These are phyloP conservation scores for Debaryomyces psychrophilus DNA, from an alignment of 1,139 yeast genomes.

Conservation along the genomic window DNA sequence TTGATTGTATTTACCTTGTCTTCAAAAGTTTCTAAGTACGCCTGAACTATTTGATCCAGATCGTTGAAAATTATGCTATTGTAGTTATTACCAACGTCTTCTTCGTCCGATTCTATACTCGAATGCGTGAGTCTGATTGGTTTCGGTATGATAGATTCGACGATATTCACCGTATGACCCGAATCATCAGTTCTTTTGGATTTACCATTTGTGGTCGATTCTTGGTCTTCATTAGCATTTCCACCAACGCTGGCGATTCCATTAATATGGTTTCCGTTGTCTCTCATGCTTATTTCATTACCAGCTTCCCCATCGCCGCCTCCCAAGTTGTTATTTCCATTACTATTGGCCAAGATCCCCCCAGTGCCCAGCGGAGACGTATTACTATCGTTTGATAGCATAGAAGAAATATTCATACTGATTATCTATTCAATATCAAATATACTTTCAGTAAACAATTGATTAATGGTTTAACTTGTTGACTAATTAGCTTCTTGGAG, in stretches of 20 bases:
- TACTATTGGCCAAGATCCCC: not conserved
- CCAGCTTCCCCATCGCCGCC: not conserved
- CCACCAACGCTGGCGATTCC: not conserved
- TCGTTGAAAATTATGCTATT: constrained; percentile 6
- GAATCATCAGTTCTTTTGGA: not conserved
- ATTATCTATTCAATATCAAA: constrained; percentile 5
- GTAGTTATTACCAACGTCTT: constrained; percentile 7
- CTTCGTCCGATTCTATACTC: constrained; percentile 8
- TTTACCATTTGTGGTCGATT: not conserved
- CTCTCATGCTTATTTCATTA: not conserved
- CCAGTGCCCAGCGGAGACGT: constrained; percentile 16
- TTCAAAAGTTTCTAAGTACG: constrained; percentile 26
- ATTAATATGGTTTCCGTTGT: not conserved
- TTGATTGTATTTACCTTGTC: constrained; percentile 28
- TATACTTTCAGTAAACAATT: constrained; percentile 4
- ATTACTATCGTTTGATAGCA: constrained; percentile 36
- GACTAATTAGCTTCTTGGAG: constrained; percentile 5
- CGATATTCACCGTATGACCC: constrained; percentile 3
- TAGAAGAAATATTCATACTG: constrained; percentile 46
- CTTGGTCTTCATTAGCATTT: not conserved
- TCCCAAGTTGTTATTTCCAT: not conserved
- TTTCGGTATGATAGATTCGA: constrained; percentile 11
- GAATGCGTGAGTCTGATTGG: not conserved
- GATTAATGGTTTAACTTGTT: constrained; percentile 4
- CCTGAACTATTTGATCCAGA: constrained; percentile 3